Evolutionary conservation across 805 yeast species (phyloP).

Genomic region (Nematodospora valgi): DNA sequence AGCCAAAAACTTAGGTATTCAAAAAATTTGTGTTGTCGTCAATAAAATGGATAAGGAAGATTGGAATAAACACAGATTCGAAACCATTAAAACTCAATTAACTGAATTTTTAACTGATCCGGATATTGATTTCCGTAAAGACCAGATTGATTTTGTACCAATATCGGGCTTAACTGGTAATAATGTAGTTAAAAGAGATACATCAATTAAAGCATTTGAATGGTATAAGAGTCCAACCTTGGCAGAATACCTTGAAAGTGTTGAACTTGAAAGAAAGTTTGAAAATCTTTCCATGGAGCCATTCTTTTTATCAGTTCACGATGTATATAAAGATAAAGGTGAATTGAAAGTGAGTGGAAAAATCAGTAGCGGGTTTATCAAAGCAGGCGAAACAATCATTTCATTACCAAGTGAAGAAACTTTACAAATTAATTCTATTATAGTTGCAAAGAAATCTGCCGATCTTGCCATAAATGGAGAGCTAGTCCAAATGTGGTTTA

Average conservation of each 20-base stretch:
- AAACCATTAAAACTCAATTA: constrained; percentile 48
- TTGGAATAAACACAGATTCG: constrained; percentile 55
- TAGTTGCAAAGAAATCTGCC: constrained; percentile 35
- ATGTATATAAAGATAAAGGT: constrained; percentile 48
- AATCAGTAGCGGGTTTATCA: constrained; percentile 63
- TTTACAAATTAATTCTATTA: constrained; percentile 41
- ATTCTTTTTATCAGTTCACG: constrained; percentile 61
- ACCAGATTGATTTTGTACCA: constrained; percentile 54
- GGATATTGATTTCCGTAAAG: constrained; percentile 47
- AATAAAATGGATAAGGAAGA: constrained; percentile 66
- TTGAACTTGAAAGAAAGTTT: constrained; percentile 14
- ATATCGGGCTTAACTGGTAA: constrained; percentile 67
- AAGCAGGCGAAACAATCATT: constrained; percentile 63
- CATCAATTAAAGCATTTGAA: constrained; percentile 21
- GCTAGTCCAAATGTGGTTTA: constrained; percentile 44
- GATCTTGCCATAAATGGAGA: constrained; percentile 63
- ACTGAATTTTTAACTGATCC: constrained; percentile 45
- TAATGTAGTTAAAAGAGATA: constrained; percentile 51
- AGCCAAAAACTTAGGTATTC: constrained; percentile 66
- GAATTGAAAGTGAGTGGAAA: constrained; percentile 61
- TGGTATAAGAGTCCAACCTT: constrained; percentile 51
- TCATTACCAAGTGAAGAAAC: constrained; percentile 51
- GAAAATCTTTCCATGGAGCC: constrained; percentile 29
- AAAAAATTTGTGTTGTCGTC: constrained; percentile 55
- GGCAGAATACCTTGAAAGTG: constrained; percentile 37